Base-by-base conservation (phyloP, 1,284 basidiomycete species). In the Ustilago bromivora region DNA sequence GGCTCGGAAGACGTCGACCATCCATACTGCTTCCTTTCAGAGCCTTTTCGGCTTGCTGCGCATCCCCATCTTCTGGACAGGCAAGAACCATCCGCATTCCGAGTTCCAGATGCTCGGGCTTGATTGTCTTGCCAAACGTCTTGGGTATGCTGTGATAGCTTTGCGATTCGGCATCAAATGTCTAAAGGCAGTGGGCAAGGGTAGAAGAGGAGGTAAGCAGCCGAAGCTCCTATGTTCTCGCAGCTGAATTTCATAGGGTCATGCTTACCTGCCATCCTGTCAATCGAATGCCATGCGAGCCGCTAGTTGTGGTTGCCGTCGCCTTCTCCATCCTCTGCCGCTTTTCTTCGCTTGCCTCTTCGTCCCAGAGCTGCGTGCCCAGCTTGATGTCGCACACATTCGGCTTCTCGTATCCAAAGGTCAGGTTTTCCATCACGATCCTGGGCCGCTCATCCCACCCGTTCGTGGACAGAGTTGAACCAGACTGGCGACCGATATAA, bases 331-430 rank as follows among this genome's bases (percentile, higher is more conserved):
- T 96, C 38, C 93, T 89, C 58, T 87, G 89, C 65, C 90, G 89
- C 88, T 98, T 98, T 76, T 94, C 94, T 2, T 90, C 89, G 0
- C 89, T 87, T 2, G 94, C 92, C 23, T 87, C 87, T 64, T 93
- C 92, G 65, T 88, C 87, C 81, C 93, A 93, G 4, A 98, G 89
- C 9, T 93, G 89, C 0, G 92, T 95, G 0, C 96, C 96, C 23
- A 98, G 91, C 87, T 98, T 98, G 86, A 95, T 89, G 85, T 98
- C 96, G 31, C 97, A 88, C 60, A 97, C 91, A 81, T 93, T 94
- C 2, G 96, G 95, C 84, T 91, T 92, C 32, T 87, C 81, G 87
- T 95, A 98, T 0, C 89, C 84, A 76, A 91, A 87, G 1, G 92
- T 88, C 8, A 96, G 88, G 85, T 98, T 98, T 87, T 96, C 92